phyloP scores from a whole-genome alignment of 176 grass and related monocot species.

The Oryza australiensis region DNA sequence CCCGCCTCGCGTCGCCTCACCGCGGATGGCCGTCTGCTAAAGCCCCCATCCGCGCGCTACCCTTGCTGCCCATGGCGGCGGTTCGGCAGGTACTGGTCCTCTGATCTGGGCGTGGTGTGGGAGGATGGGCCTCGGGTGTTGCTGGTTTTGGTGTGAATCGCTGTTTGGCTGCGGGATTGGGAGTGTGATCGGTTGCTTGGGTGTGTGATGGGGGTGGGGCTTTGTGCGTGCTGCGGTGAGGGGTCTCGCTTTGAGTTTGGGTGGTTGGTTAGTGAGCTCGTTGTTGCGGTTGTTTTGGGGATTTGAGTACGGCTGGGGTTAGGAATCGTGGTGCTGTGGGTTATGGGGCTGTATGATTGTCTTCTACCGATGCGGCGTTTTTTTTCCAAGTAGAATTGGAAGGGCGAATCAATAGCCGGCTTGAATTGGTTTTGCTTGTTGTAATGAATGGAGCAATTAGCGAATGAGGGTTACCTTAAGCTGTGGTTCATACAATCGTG shows the following conservation, averaged over 20 bases:
- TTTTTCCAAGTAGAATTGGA: not conserved
- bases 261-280: not conserved
- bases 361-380: not conserved
- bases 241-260: not conserved
- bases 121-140: not conserved
- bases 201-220: not conserved
- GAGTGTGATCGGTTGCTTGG: not conserved
- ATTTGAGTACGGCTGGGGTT: not conserved
- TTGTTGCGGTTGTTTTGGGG: not conserved
- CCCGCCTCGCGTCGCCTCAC: too few relatives aligned
- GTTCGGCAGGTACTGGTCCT: not conserved
- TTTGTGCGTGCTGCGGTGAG: not conserved
- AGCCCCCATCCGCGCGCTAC: not conserved
- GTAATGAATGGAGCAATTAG: not conserved
- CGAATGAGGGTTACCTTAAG: not conserved
- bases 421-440: not conserved
- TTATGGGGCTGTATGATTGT: not conserved
- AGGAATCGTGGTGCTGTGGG: not conserved
- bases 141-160: not conserved
- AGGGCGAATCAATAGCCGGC: not conserved
- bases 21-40: not conserved
- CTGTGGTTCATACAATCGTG: not conserved
- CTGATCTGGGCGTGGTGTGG: not conserved
- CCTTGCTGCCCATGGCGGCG: not conserved
- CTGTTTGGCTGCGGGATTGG: not conserved